Evolutionary conservation across 495 filamentous ascomycete species (phyloP), one percentile per base, ranked within the genome.

Genomic region (Aspergillus ostianus): DNA sequence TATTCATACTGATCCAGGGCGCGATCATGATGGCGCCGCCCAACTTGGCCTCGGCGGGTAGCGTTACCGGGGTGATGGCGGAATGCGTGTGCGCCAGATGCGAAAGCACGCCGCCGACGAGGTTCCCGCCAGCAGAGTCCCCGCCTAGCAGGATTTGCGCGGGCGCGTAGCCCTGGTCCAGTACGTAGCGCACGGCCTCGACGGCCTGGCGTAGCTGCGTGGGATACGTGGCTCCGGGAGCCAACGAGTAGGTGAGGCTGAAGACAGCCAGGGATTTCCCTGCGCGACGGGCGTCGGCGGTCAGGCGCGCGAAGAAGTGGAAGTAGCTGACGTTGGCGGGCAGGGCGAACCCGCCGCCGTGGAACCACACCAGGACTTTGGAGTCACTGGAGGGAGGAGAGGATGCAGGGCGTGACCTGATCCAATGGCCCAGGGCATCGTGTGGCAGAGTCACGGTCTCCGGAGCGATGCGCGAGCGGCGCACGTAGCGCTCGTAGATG

Each of bases 41-140:
- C 23, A 88, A 69, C 2, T 65, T 59, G 13, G 36, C 36, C 8
- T 41, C 36, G 9, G 45, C 53, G 6, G 49, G 50, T 0, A 75
- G 30, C 0, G 29, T 15, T 1, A 80, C 20, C 0, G 68, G 66
- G 7, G 75, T 65, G 53, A 85, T 76, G 4, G 70, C 65, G 3
- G 84, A 79, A 61, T 87, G 84, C 0, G 87, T 83, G 63, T 88
- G 85, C 0, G 82, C 69, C 20, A 86, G 64, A 62, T 90, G 87
- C 0, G 81, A 83, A 4, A 89, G 73, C 6, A 90, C 70, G 12
- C 77, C 77, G 27, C 84, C 64, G 29, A 77, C 74, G 0, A 90
- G 73, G 55, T 88, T 88, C 4, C 77, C 87, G 57, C 87, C 86
- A 0, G 87, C 87, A 0, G 85, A 87, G 72, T 90, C 87, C 10